Percentiles rank a stretch among this genome's conserved stretches.
Evolutionary conservation across 2,329 filamentous ascomycete genomes (phyloP).

Genomic region (Beauveria varroae): DNA sequence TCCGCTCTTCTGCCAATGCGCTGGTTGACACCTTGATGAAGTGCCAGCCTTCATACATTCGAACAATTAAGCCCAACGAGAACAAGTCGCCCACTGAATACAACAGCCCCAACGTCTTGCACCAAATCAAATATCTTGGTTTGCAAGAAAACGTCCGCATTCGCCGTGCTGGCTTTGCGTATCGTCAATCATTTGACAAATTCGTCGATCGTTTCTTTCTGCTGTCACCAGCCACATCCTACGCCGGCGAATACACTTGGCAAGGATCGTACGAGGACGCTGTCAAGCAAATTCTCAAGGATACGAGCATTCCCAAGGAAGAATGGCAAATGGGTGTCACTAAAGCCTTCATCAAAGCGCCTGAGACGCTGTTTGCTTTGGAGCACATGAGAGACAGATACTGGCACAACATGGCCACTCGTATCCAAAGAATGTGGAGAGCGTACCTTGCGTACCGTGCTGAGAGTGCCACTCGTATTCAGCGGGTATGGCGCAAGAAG

Average conservation of each 20-base stretch:
- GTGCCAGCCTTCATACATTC: conserved; percentile 93
- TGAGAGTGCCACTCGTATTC: conserved; percentile 89
- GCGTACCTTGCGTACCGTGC: conserved; percentile 89
- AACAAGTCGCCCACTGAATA: conserved; percentile 96
- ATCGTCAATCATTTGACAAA: conserved; percentile 94
- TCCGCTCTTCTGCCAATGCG: conserved; percentile 89
- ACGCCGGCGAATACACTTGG: conserved; percentile 97
- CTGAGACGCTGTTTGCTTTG: conserved; percentile 90
- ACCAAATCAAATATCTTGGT: conserved; percentile 98
- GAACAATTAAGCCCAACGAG: conserved; percentile 98
- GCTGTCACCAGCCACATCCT: conserved; percentile 86
- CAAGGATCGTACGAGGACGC: conserved; percentile 80
- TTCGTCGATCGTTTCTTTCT: conserved; percentile 97
- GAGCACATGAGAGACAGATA: conserved; percentile 97
- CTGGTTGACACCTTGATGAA: conserved; percentile 95
- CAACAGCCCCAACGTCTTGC: conserved; percentile 83
- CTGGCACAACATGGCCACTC: conserved; percentile 99
- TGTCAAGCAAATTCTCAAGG: conserved; percentile 86
- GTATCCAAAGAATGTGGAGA: conserved; percentile 95
- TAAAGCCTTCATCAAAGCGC: conserved; percentile 97
- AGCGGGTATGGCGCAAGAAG: conserved; percentile 92
- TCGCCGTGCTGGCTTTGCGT: conserved; percentile 90
- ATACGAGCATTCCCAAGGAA: conserved; percentile 89
- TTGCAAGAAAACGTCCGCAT: conserved; percentile 99
- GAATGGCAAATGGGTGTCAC: conserved; percentile 97